A percentile compares a stretch with the other conserved stretches of the same genome.
phyloP scores from a whole-genome alignment of 108 stramenopile genomes.

The Conticribra weissflogii region DNA sequence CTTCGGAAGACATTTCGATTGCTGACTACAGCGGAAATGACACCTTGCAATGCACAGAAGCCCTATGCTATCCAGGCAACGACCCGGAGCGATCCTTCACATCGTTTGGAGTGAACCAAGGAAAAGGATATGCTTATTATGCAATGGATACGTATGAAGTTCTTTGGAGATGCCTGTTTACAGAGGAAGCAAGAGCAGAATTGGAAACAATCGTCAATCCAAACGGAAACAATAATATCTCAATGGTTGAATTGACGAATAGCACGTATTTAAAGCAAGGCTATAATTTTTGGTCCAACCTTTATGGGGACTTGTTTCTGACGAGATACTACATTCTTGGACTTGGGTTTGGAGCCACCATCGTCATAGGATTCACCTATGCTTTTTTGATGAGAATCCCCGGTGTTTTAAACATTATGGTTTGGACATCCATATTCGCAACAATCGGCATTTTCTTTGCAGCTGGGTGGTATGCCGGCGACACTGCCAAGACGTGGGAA shows the following conservation, averaged over 20 bases:
- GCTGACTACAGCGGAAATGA: constrained; percentile 56
- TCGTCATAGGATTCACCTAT: constrained; percentile 77
- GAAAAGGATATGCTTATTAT: constrained; percentile 72
- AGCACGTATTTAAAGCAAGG: constrained; percentile 32
- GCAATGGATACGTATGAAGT: constrained; percentile 62
- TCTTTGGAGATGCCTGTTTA: constrained; percentile 63
- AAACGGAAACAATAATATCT: constrained; percentile 9
- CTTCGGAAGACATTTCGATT: constrained; percentile 45
- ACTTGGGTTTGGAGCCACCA: constrained; percentile 81
- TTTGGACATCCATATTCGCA: constrained; percentile 81
- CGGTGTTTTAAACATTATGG: constrained; percentile 67
- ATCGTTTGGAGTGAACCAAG: constrained; percentile 54
- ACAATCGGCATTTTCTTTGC: constrained; percentile 64
- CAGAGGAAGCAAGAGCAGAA: constrained; percentile 45
- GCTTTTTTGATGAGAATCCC: constrained; percentile 81
- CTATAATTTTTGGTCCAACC: constrained; percentile 50
- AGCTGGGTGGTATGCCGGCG: constrained; percentile 62
- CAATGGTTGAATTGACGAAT: constrained; percentile 18
- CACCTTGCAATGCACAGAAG: constrained; percentile 46
- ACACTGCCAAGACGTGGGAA: constrained; percentile 59
- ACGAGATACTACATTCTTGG: constrained; percentile 67
- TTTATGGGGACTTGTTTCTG: constrained; percentile 59
- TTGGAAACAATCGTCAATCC: constrained; percentile 36
- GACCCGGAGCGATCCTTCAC: constrained; percentile 42
- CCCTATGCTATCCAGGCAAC: constrained; percentile 51